Evolutionary conservation across 768 basidiomycete species (phyloP).

Genomic region (Naematelia encephala): DNA sequence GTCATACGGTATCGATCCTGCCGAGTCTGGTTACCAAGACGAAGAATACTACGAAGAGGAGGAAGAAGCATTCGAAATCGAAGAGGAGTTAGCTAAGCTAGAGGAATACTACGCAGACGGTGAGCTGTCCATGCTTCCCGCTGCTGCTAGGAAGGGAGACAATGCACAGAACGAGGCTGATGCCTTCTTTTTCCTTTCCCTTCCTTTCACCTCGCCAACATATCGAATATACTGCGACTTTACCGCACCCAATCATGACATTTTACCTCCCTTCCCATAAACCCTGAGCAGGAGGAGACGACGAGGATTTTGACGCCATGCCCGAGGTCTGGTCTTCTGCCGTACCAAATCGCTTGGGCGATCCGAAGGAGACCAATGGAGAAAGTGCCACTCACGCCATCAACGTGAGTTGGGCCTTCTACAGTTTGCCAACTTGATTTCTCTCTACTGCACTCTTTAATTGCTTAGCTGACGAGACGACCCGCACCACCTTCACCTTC

Average conservation of each 20-base stretch:
- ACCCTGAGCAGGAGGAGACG: slow-evolving; percentile 17
- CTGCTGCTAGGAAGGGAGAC: no score
- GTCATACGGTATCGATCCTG: slow-evolving; percentile 1
- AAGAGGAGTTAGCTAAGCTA: slow-evolving; percentile 31
- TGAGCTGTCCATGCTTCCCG: slow-evolving; percentile 5
- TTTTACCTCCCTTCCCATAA: background rate
- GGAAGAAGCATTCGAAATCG: slow-evolving; percentile 29
- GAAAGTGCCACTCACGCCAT: background rate
- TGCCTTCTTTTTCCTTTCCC: background rate
- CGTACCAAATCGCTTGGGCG: slow-evolving; percentile 33
- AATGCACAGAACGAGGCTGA: background rate
- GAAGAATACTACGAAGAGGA: slow-evolving; percentile 40
- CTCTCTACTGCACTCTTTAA: background rate
- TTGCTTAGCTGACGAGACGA: slow-evolving; percentile 6
- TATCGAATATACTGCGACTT: no score
- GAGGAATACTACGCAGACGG: slow-evolving; percentile 18
- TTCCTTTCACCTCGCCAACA: slow-evolving; percentile 3
- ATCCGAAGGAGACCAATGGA: slow-evolving; percentile 10
- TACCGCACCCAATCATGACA: background rate
- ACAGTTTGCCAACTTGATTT: background rate
- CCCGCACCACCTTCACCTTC: slow-evolving; percentile 16
- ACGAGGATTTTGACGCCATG: slow-evolving; percentile 30
- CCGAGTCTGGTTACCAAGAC: slow-evolving; percentile 20
- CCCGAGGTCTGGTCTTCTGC: slow-evolving; percentile 33
- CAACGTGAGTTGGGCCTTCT: background rate